A percentile compares a stretch with the other conserved stretches of the same genome.
Conservation (phyloP, 2,329 filamentous ascomycete genomes). For the Diaporthe sp. region DNA sequence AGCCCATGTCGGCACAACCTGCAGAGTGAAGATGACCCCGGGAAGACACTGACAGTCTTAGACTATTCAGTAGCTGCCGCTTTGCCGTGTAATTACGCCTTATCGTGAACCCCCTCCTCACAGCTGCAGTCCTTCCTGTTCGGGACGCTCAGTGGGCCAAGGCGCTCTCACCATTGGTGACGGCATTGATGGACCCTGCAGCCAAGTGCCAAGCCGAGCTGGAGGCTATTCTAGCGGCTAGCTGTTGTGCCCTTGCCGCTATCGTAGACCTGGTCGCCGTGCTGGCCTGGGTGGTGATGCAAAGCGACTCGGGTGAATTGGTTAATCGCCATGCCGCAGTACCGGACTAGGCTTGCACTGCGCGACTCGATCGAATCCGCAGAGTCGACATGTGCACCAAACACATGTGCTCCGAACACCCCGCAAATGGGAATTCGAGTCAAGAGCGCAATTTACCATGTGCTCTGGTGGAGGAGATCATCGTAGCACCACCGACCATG, state of each 20-base stretch:
- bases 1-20: not conserved
- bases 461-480: slow-evolving; percentile 1
- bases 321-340: not conserved
- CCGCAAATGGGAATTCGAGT: slow-evolving; percentile 2
- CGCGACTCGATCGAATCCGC: slow-evolving; percentile 20
- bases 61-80: slow-evolving; percentile 7
- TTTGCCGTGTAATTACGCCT: not conserved
- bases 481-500: slow-evolving; percentile 1
- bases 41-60: not conserved
- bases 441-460: slow-evolving; percentile 14
- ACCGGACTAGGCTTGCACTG: slow-evolving; percentile 1
- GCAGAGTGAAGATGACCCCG: not conserved
- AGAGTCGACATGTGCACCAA: not conserved
- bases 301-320: slow-evolving; percentile 2
- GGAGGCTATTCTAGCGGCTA: slow-evolving; percentile 9
- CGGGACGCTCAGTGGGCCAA: slow-evolving; percentile 20
- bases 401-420: too few species aligned
- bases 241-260: slow-evolving; percentile 16
- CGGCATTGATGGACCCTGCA: slow-evolving; percentile 6
- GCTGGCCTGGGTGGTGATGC: slow-evolving; percentile 13
- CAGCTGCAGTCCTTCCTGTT: slow-evolving; percentile 27
- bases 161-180: slow-evolving; percentile 32
- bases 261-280: not conserved
- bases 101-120: slow-evolving; percentile 12
- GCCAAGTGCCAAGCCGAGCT: slow-evolving; percentile 19